phyloP scores from a whole-genome alignment of 2,329 filamentous ascomycete species.

The Sporothrix dimorphospora region DNA sequence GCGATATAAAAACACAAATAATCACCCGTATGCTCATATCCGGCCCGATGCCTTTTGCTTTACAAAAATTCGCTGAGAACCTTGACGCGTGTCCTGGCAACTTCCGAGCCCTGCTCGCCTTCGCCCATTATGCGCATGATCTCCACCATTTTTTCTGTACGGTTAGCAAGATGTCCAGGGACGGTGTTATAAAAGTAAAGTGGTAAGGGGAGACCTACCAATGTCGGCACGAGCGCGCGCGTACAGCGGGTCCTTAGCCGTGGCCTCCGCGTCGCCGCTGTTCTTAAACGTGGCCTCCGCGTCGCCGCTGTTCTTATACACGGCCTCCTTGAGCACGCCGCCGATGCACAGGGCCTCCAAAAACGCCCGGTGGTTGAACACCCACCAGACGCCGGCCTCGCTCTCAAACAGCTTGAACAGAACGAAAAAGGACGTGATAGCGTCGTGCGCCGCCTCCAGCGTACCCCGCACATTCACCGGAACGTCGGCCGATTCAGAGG shows the following conservation, averaged over 20 bases:
- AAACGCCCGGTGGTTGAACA: constrained; percentile 80
- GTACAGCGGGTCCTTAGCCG: constrained; percentile 60
- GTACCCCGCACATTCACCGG: constrained; percentile 69
- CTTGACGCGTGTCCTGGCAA: constrained; percentile 61
- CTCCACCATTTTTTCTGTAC: constrained; percentile 57
- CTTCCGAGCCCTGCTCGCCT: constrained; percentile 59
- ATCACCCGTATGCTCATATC: not conserved
- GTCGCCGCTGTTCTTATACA: constrained; percentile 48
- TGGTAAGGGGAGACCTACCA: constrained; percentile 48
- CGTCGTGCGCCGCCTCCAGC: constrained; percentile 75
- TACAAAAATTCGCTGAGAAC: constrained; percentile 59
- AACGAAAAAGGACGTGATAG: constrained; percentile 74
- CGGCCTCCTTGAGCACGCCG: constrained; percentile 58
- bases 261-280: constrained; percentile 49
- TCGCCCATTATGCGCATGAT: constrained; percentile 64
- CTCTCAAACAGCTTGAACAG: constrained; percentile 68
- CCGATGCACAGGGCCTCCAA: constrained; percentile 73
- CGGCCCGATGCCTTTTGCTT: not conserved
- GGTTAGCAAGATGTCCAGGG: not conserved
- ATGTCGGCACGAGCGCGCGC: constrained; percentile 64
- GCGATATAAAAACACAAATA: not conserved
- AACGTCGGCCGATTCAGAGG: constrained; percentile 67
- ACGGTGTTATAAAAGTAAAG: too few relatives aligned
- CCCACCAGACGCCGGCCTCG: constrained; percentile 82
- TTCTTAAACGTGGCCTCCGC: constrained; percentile 52